A percentile compares a stretch with the other conserved stretches of the same genome.
These are phyloP conservation scores for Rubroboletus satanas DNA, from an alignment of 768 basidiomycete species.

Conservation along the genomic window DNA sequence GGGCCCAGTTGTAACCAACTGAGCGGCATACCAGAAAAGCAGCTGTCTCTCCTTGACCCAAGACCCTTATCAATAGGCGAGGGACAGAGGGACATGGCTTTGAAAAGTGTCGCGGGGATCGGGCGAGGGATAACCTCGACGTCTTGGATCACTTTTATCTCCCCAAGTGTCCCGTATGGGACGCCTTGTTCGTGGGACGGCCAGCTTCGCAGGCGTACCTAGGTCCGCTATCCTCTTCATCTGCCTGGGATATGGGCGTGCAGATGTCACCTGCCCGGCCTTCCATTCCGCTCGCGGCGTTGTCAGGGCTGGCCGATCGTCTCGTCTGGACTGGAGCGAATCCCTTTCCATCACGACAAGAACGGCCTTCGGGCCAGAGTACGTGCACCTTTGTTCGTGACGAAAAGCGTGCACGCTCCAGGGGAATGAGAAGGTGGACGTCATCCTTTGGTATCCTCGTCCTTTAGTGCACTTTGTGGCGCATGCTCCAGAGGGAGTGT, in stretches of 20 bases:
- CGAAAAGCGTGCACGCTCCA: neutral
- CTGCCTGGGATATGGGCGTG: neutral
- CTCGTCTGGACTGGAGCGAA: rapidly evolving
- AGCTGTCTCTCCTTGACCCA: conserved; percentile 32
- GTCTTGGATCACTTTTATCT: conserved; percentile 4
- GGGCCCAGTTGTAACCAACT: conserved; percentile 54
- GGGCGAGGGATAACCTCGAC: conserved; percentile 32
- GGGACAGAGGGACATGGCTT: conserved; percentile 24
- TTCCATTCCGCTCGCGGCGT: neutral
- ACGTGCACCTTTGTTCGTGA: neutral
- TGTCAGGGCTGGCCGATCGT: rapidly evolving
- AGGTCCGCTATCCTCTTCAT: no score
- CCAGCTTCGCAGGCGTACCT: rapidly evolving
- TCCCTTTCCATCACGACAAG: neutral
- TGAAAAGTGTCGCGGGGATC: conserved; percentile 58
- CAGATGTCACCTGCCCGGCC: neutral
- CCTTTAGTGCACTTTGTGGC: conserved; percentile 31
- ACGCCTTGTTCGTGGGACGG: conserved; percentile 11
- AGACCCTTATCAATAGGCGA: conserved; percentile 37
- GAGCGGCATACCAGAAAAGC: conserved; percentile 70
- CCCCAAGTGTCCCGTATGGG: conserved; percentile 12
- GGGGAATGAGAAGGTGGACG: conserved; percentile 22
- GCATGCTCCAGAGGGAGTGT: conserved; percentile 10
- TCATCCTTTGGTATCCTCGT: conserved; percentile 4
- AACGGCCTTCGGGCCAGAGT: neutral